These are phyloP conservation scores for Pichia thaimueangensis DNA, from an alignment of 805 yeast genomes.

Conservation along the genomic window DNA sequence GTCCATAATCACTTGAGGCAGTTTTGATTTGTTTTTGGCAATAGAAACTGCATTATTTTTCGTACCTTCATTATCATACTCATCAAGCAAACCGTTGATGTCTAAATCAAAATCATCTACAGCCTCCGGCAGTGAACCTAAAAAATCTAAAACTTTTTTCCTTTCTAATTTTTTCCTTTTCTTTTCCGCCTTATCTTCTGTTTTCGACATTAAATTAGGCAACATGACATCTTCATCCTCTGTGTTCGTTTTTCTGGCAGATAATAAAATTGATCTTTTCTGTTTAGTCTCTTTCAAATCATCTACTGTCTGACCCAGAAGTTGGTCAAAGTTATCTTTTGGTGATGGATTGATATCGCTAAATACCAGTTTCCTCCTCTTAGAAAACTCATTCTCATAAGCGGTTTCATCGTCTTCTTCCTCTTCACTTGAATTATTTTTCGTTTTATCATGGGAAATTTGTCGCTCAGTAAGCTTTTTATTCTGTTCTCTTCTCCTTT, in stretches of 20 bases:
- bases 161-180: constrained; percentile 1
- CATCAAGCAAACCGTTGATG: not conserved
- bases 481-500: constrained; percentile 10
- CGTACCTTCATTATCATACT: not conserved
- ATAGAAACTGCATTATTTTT: no score
- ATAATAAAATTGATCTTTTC: constrained; percentile 13
- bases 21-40: not conserved
- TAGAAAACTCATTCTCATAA: constrained; percentile 8
- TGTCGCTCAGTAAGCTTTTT: constrained; percentile 5
- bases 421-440: not conserved
- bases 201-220: not conserved
- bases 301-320: constrained; percentile 7
- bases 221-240: not conserved
- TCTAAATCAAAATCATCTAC: constrained; percentile 16
- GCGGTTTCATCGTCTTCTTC: not conserved
- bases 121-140: constrained; percentile 13
- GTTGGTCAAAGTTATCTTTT: constrained; percentile 4
- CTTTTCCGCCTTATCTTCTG: constrained; percentile 1
- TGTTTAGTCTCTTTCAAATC: constrained; percentile 1
- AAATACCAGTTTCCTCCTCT: constrained; percentile 11
- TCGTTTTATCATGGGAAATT: not conserved
- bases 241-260: no score
- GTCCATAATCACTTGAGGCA: not conserved
- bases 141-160: constrained; percentile 2
- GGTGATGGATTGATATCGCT: not conserved